phyloP scores from a whole-genome alignment of 1,139 yeast genomes.

The Candida freyschussii region DNA sequence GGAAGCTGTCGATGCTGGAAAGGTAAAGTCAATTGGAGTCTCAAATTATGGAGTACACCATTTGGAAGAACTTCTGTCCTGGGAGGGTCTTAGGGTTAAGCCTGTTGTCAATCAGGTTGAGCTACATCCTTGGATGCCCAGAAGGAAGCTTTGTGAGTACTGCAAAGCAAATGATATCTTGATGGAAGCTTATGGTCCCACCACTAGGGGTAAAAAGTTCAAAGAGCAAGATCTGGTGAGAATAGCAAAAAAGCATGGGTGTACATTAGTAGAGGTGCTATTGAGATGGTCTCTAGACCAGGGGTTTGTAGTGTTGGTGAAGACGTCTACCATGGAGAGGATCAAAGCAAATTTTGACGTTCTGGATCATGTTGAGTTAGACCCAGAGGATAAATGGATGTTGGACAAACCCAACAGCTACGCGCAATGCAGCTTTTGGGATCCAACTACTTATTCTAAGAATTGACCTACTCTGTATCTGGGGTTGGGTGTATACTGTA shows the following conservation, averaged over 20 bases:
- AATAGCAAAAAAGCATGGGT: slow-evolving; percentile 34
- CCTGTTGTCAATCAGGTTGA: slow-evolving; percentile 43
- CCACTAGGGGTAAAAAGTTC: slow-evolving; percentile 44
- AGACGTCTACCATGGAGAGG: slow-evolving; percentile 52
- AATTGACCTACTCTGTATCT: no score
- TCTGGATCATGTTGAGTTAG: slow-evolving; percentile 22
- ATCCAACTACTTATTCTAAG: slow-evolving; percentile 15
- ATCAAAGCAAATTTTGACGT: slow-evolving; percentile 42
- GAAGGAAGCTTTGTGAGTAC: slow-evolving; percentile 37
- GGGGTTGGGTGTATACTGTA: no score
- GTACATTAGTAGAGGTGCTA: slow-evolving; percentile 39
- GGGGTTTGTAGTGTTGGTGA: slow-evolving; percentile 71
- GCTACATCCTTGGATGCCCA: slow-evolving; percentile 44
- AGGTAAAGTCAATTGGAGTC: slow-evolving; percentile 19
- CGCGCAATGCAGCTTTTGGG: slow-evolving; percentile 10
- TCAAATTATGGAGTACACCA: slow-evolving; percentile 18
- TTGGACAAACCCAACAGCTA: slow-evolving; percentile 18
- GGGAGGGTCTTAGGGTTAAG: slow-evolving; percentile 16
- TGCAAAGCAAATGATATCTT: slow-evolving; percentile 36
- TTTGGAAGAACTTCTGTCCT: slow-evolving; percentile 13
- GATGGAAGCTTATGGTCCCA: slow-evolving; percentile 52
- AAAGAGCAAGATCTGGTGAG: slow-evolving; percentile 43
- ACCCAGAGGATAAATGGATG: slow-evolving; percentile 22
- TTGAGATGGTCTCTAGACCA: slow-evolving; percentile 36
- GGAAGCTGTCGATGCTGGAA: slow-evolving; percentile 14